Evolutionary conservation across 1,284 basidiomycete species (phyloP), one percentile per base, ranked within the genome.

Genomic region (Wolfiporia cocos): DNA sequence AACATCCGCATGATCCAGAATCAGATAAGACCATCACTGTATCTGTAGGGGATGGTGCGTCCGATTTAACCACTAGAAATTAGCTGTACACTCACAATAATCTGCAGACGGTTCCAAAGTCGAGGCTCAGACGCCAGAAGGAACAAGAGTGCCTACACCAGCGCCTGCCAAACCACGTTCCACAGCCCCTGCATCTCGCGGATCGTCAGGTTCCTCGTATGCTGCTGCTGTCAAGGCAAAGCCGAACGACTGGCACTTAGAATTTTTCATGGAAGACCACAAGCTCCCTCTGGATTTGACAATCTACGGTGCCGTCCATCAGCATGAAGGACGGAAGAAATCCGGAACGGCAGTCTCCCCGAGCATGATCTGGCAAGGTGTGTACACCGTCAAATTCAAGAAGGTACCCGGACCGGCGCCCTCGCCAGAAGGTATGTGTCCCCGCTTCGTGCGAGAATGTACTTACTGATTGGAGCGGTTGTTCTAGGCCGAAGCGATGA

Each of bases 101-200:
- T 22, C 37, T 38, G 22, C 50, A 84, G 93, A 95, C 65, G 92
- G 91, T 5, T 84, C 86, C 4, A 91, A 87, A 57, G 78, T 98
- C 6, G 92, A 93, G 57, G 94, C 92, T 7, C 91, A 96, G 62
- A 98, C 95, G 0, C 93, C 95, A 0, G 91, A 97, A 48, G 95
- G 95, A 1, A 97, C 94, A 0, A 79, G 92, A 17, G 82, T 99
- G 24, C 81, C 88, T 2, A 98, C 95, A 5, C 95, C 95, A 0
- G 82, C 73, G 53, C 70, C 76, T 41, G 59, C 66, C 14, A 63
- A 68, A 42, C 61, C 58, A 15, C 61, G 18, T 60, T 63, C 63
- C 17, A 41, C 57, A 22, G 50, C 63, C 10, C 61, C 68, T 1
- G 55, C 62, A 3, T 56, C 64, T 33, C 70, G 54, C 40, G 58